Evolutionary conservation across 2,329 filamentous ascomycete genomes (phyloP).

Genomic region (Penicillium psychrosexuale): DNA sequence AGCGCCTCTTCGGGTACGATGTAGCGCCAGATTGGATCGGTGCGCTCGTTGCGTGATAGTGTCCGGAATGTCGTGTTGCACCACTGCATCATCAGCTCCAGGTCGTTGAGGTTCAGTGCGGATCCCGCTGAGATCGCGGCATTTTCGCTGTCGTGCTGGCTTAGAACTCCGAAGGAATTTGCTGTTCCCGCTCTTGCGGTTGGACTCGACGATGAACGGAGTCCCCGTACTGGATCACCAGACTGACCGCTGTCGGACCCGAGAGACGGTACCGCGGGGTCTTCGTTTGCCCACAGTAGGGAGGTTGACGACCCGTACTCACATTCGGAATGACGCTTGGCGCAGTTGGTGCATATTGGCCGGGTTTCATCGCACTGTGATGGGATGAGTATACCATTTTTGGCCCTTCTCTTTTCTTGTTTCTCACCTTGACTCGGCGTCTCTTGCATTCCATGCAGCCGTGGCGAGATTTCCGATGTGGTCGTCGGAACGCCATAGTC

Average conservation of each 20-base stretch:
- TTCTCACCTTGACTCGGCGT: conserved; percentile 34
- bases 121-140: neutral
- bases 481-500: conserved; percentile 35
- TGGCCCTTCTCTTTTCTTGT: neutral
- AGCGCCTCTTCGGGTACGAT: conserved; percentile 35
- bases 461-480: conserved; percentile 37
- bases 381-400: neutral
- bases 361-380: conserved; percentile 33
- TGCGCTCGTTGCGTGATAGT: conserved; percentile 28
- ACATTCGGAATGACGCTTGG: conserved; percentile 31
- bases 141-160: conserved; percentile 18
- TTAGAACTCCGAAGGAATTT: conserved; percentile 26
- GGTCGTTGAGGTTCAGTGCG: conserved; percentile 45
- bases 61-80: conserved; percentile 35
- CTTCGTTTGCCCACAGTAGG: conserved; percentile 34
- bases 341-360: conserved; percentile 34
- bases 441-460: conserved; percentile 37
- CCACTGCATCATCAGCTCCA: conserved; percentile 45
- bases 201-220: neutral
- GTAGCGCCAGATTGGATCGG: conserved; percentile 35
- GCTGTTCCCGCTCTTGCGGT: conserved; percentile 3
- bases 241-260: conserved; percentile 17
- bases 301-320: conserved; percentile 33
- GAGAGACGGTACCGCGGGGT: too few relatives aligned
- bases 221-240: neutral